These are phyloP conservation scores for Phanerochaete sordida DNA, from an alignment of 768 basidiomycete species.

Conservation along the genomic window DNA sequence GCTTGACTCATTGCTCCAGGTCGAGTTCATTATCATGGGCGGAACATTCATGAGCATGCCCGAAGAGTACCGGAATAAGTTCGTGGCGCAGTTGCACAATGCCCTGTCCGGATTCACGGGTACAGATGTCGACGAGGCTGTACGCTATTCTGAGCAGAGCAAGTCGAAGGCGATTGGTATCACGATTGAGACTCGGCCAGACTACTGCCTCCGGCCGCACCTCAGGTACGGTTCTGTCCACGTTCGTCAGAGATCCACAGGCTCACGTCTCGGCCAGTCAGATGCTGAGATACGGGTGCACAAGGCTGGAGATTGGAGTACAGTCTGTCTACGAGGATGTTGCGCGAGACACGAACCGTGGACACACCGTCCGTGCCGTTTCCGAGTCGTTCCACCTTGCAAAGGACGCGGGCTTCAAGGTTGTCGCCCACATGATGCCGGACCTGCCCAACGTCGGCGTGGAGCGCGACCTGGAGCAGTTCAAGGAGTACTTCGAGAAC, in stretches of 20 bases:
- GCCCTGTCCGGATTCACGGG: conserved; percentile 95
- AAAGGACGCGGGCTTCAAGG: conserved; percentile 99
- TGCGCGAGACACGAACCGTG: conserved; percentile 96
- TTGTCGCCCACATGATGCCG: conserved; percentile 99
- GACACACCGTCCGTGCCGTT: conserved; percentile 96
- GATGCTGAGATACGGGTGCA: conserved; percentile 99
- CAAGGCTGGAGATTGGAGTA: conserved; percentile 96
- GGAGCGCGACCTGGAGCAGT: conserved; percentile 96
- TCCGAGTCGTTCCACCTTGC: conserved; percentile 96
- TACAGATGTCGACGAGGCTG: conserved; percentile 92
- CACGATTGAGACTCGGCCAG: conserved; percentile 97
- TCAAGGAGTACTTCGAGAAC: conserved; percentile 99
- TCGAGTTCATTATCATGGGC: conserved; percentile 95
- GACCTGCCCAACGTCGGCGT: conserved; percentile 97
- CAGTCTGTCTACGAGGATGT: conserved; percentile 99
- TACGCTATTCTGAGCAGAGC: conserved; percentile 93
- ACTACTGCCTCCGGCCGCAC: conserved; percentile 97
- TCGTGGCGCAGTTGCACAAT: conserved; percentile 95
- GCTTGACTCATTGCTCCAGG: conserved; percentile 38
- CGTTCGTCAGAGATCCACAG: not conserved
- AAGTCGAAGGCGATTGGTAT: conserved; percentile 99
- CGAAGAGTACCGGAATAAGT: conserved; percentile 90
- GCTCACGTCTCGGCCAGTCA: conserved; percentile 50
- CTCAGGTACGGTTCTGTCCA: conserved; percentile 54
- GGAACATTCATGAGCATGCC: conserved; percentile 99